Evolutionary conservation across 129 eudicot species (phyloP).

Genomic region (Dittrichia graveolens): DNA sequence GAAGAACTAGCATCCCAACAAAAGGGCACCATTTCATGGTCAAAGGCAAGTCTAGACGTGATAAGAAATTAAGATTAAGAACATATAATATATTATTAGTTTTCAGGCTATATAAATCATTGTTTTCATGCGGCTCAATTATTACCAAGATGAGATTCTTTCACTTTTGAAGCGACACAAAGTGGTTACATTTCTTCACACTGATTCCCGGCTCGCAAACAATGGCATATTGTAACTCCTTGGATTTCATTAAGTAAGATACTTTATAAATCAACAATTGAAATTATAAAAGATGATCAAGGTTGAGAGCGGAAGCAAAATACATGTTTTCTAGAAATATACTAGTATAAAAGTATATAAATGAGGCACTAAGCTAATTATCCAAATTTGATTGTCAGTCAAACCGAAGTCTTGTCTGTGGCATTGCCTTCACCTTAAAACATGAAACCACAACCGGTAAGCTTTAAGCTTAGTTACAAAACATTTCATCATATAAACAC

Average conservation of each 20-base stretch:
- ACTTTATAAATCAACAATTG: slow-evolving; percentile 45
- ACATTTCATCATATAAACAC: too few species aligned
- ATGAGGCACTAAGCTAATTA: too few species aligned
- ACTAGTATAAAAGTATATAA: too few species aligned
- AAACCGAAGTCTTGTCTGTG: too few species aligned
- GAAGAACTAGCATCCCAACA: slow-evolving; percentile 28
- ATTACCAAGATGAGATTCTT: slow-evolving; percentile 49
- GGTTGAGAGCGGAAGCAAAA: not conserved
- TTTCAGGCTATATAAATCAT: slow-evolving; percentile 10
- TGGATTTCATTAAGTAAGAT: slow-evolving; percentile 55
- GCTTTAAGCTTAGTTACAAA: too few species aligned
- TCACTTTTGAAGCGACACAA: slow-evolving; percentile 40
- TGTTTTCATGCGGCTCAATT: slow-evolving; percentile 49
- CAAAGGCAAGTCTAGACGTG: slow-evolving; percentile 51
- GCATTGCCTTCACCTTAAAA: too few species aligned
- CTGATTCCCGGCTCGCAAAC: slow-evolving; percentile 63
- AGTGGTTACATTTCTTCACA: slow-evolving; percentile 50
- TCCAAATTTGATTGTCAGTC: too few species aligned
- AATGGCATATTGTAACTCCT: slow-evolving; percentile 44
- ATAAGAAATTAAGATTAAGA: too few species aligned
- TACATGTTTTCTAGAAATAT: too few species aligned
- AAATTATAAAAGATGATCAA: slow-evolving; percentile 46
- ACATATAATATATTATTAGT: not conserved
- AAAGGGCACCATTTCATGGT: slow-evolving; percentile 69
- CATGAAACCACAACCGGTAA: too few species aligned